Evolutionary conservation across 1,284 basidiomycete species (phyloP).

Genomic region (Hemileia vastatrix): DNA sequence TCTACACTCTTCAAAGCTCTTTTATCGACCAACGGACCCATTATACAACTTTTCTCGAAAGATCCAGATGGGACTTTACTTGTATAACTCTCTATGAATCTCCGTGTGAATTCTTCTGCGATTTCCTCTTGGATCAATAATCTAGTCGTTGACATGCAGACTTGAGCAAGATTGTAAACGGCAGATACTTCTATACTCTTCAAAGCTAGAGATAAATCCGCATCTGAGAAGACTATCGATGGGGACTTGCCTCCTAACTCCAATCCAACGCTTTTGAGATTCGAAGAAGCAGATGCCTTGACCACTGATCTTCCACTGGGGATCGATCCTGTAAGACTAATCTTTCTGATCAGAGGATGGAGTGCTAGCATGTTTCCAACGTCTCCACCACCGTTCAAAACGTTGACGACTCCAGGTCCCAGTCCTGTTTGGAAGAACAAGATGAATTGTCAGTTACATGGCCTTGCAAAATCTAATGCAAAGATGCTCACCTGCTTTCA

Average conservation of each 20-base stretch:
- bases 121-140: too few species aligned
- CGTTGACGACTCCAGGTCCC: constrained; percentile 25
- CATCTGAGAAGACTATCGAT: constrained; percentile 32
- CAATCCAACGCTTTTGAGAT: constrained; percentile 27
- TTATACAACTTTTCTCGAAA: too few species aligned
- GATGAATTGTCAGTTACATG: too few species aligned
- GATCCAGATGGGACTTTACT: too few species aligned
- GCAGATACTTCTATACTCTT: constrained; percentile 1
- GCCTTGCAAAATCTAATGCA: too few species aligned
- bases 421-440: constrained; percentile 15
- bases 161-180: not conserved
- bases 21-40: too few species aligned
- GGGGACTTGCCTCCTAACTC: constrained; percentile 35
- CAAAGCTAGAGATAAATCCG: constrained; percentile 31
- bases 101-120: too few species aligned
- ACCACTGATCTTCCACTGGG: constrained; percentile 28
- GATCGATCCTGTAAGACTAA: constrained; percentile 27
- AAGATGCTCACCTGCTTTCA: constrained; percentile 22
- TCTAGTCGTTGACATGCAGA: too few species aligned
- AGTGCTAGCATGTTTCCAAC: constrained; percentile 28
- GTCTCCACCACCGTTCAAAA: constrained; percentile 24
- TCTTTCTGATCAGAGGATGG: constrained; percentile 25
- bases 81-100: too few species aligned
- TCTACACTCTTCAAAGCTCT: too few species aligned
- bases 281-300: constrained; percentile 22